These are phyloP conservation scores for Eucalyptus cloeziana DNA, from an alignment of 345 rosid species.

Conservation along the genomic window DNA sequence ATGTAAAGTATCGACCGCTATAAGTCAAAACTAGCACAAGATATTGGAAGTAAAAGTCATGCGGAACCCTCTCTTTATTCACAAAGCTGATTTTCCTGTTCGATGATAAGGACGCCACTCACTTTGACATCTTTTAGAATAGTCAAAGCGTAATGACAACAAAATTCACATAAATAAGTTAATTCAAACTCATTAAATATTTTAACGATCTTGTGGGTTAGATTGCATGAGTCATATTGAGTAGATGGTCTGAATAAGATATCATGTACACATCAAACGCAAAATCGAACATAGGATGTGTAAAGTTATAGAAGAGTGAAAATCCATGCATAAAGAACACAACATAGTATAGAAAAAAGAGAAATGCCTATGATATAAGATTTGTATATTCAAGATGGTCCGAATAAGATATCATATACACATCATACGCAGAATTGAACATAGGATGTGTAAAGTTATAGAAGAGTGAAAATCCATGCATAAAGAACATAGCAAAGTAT, in stretches of 20 bases:
- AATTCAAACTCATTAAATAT: not conserved
- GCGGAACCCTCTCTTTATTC: not conserved
- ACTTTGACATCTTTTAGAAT: not conserved
- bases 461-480: no score
- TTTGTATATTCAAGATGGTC: not conserved
- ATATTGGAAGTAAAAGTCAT: not conserved
- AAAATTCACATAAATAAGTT: not conserved
- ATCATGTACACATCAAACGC: not conserved
- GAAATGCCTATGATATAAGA: not conserved
- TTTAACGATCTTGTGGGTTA: not conserved
- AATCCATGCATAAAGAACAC: not conserved
- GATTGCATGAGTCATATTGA: not conserved
- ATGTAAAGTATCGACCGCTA: not conserved
- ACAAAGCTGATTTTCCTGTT: not conserved
- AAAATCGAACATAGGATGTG: not conserved
- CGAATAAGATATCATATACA: no score
- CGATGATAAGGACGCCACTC: not conserved
- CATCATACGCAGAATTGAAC: no score
- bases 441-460: no score
- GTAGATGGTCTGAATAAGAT: not conserved
- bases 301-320: not conserved
- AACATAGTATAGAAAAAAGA: not conserved
- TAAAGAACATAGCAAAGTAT: no score
- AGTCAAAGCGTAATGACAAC: not conserved
- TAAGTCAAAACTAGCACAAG: not conserved